Percentiles rank a stretch among this genome's conserved stretches.
phyloP scores from a whole-genome alignment of 768 basidiomycete genomes.

The Naganishia vishniacii region DNA sequence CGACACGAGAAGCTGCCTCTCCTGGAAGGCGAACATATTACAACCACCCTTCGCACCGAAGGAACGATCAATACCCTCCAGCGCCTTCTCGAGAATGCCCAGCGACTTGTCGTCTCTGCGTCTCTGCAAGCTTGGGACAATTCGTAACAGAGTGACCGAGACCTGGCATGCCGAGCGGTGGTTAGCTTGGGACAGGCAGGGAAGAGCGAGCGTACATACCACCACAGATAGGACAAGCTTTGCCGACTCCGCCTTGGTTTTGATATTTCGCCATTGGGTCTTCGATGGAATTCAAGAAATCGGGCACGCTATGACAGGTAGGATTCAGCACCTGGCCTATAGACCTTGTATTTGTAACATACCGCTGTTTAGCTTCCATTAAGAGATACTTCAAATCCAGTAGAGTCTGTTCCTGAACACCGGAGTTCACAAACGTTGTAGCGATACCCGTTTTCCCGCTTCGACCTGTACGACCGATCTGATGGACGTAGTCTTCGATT shows the following conservation, averaged over 20 bases:
- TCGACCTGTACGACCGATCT: constrained; percentile 95
- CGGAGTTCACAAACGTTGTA: constrained; percentile 98
- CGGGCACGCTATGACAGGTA: constrained; percentile 66
- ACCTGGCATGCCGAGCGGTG: constrained; percentile 52
- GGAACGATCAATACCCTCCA: constrained; percentile 57
- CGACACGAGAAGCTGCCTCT: too few relatives aligned
- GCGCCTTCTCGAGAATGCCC: constrained; percentile 64
- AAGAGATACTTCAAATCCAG: constrained; percentile 93
- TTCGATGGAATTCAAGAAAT: constrained; percentile 81
- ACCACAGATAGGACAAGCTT: constrained; percentile 93
- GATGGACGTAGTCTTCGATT: constrained; percentile 99
- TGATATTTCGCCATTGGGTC: constrained; percentile 69
- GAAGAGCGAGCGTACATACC: constrained; percentile 51
- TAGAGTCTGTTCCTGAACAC: constrained; percentile 89
- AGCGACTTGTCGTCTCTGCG: constrained; percentile 82
- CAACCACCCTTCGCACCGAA: too few relatives aligned
- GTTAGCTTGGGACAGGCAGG: background rate
- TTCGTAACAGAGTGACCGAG: constrained; percentile 90
- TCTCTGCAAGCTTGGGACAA: constrained; percentile 94
- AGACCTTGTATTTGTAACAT: constrained; percentile 41
- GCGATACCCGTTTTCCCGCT: constrained; percentile 98
- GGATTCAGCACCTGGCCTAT: background rate
- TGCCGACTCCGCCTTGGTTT: constrained; percentile 59
- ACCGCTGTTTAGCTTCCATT: constrained; percentile 98
- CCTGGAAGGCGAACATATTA: too few relatives aligned